A percentile compares a stretch with the other conserved stretches of the same genome.
phyloP scores from a whole-genome alignment of 2,329 filamentous ascomycete species.

The Zelopaecilomyces penicillatus region DNA sequence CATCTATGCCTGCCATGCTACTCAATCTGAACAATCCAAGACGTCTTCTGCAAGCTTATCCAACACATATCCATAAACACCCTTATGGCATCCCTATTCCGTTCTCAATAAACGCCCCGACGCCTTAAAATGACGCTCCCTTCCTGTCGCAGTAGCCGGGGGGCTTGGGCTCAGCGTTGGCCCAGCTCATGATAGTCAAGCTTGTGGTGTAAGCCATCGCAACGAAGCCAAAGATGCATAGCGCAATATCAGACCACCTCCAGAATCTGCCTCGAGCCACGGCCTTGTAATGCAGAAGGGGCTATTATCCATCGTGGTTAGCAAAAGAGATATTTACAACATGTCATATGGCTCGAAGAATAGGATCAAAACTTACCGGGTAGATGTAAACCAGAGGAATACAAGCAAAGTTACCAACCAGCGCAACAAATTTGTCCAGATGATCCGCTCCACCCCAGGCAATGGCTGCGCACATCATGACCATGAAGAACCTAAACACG shows the following conservation, averaged over 20 bases:
- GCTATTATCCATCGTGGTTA: slow-evolving; percentile 45
- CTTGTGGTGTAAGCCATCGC: slow-evolving; percentile 90
- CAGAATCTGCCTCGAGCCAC: slow-evolving; percentile 63
- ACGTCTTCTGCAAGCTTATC: neutral
- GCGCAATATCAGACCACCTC: slow-evolving; percentile 60
- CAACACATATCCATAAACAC: neutral
- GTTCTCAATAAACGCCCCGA: neutral
- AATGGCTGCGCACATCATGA: slow-evolving; percentile 75
- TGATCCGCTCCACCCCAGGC: slow-evolving; percentile 90
- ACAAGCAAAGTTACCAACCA: slow-evolving; percentile 96
- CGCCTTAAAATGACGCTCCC: slow-evolving; percentile 12
- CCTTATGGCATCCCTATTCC: slow-evolving; percentile 2
- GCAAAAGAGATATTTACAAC: slow-evolving; percentile 6
- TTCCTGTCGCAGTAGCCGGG: slow-evolving; percentile 48
- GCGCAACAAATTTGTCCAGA: slow-evolving; percentile 91
- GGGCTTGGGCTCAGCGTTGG: slow-evolving; percentile 42
- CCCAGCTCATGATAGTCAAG: slow-evolving; percentile 83
- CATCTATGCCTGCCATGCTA: slow-evolving; percentile 12
- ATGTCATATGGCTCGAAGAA: no score
- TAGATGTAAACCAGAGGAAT: slow-evolving; percentile 97
- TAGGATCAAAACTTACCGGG: slow-evolving; percentile 57
- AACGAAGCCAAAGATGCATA: slow-evolving; percentile 74
- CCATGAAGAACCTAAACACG: slow-evolving; percentile 85
- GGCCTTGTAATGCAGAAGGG: slow-evolving; percentile 78
- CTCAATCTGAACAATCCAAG: slow-evolving; percentile 1